A percentile compares a stretch with the other conserved stretches of the same genome.
Evolutionary conservation across 257 asterid species (phyloP).

Genomic region (Gentiana macrophylla): DNA sequence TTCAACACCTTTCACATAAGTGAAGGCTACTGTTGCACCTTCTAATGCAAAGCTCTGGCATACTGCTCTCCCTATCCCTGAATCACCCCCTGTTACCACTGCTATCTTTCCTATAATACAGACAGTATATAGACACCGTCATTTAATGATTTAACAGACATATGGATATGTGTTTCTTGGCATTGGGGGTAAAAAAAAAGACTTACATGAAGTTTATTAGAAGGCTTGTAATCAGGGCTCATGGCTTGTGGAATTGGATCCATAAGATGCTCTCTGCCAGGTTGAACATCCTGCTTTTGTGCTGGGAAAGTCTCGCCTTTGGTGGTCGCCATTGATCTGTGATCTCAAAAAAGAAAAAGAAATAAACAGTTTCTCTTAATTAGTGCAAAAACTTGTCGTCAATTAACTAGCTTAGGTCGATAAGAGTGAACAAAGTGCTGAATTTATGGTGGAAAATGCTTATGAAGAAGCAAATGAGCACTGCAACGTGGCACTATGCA

Average conservation of each 20-base stretch:
- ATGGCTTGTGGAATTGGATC: slow-evolving; percentile 43
- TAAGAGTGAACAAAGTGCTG: neutral
- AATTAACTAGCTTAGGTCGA: neutral
- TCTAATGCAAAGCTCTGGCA: slow-evolving; percentile 48
- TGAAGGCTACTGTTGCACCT: slow-evolving; percentile 73
- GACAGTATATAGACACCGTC: neutral
- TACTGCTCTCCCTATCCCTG: slow-evolving; percentile 73
- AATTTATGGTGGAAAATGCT: slow-evolving; percentile 1
- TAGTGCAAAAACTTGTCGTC: too few relatives aligned
- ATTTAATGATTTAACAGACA: neutral
- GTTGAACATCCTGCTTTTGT: slow-evolving; percentile 61
- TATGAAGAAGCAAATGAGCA: slow-evolving; percentile 7
- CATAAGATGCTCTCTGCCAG: slow-evolving; percentile 74
- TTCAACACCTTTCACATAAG: slow-evolving; percentile 57
- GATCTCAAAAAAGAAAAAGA: slow-evolving; percentile 2
- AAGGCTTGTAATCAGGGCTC: slow-evolving; percentile 35
- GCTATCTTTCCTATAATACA: slow-evolving; percentile 46
- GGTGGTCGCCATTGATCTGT: slow-evolving; percentile 40
- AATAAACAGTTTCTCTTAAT: neutral
- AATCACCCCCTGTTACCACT: slow-evolving; percentile 65
- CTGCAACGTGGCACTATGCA: slow-evolving; percentile 12
- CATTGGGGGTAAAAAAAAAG: neutral
- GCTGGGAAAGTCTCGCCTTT: slow-evolving; percentile 44
- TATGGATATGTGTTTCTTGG: too few relatives aligned
- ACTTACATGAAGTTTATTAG: slow-evolving; percentile 53